Percentiles rank a stretch among this genome's conserved stretches.
Conservation (phyloP, 2,329 filamentous ascomycete genomes). For the Hymenotorrendiella dingleyae region DNA sequence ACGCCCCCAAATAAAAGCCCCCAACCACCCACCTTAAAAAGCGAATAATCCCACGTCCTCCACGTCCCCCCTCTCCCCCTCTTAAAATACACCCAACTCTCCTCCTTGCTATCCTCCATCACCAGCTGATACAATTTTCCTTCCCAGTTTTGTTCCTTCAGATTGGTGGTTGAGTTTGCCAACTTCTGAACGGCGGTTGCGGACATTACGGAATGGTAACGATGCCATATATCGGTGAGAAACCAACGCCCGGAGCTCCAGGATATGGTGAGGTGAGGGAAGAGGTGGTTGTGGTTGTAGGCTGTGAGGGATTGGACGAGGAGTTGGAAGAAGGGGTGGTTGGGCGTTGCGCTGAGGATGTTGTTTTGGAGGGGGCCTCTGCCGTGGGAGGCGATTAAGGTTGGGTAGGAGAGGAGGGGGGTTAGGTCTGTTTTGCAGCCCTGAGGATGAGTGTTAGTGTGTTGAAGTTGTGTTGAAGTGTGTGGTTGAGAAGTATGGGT, state of each 20-base stretch:
- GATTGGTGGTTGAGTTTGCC: no score
- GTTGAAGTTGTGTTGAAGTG: not conserved
- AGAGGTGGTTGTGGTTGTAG: constrained; percentile 61
- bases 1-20: not conserved
- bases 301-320: constrained; percentile 57
- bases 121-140: no score
- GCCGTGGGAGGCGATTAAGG: constrained; percentile 53
- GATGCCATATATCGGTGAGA: constrained; percentile 64
- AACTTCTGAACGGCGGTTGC: no score
- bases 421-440: constrained; percentile 64
- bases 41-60: constrained; percentile 29
- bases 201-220: constrained; percentile 40
- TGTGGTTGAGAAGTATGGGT: no score
- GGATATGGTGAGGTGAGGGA: constrained; percentile 73
- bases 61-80: constrained; percentile 22
- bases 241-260: constrained; percentile 66
- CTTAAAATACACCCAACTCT: not conserved
- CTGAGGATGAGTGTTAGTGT: constrained; percentile 30
- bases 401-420: constrained; percentile 58
- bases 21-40: constrained; percentile 14
- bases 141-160: no score
- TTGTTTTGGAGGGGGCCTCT: constrained; percentile 47
- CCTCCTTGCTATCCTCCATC: no score
- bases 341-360: constrained; percentile 61
- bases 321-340: constrained; percentile 64